Base-by-base conservation (phyloP, 2,329 filamentous ascomycete species). In the Trichoderma guizhouense region DNA sequence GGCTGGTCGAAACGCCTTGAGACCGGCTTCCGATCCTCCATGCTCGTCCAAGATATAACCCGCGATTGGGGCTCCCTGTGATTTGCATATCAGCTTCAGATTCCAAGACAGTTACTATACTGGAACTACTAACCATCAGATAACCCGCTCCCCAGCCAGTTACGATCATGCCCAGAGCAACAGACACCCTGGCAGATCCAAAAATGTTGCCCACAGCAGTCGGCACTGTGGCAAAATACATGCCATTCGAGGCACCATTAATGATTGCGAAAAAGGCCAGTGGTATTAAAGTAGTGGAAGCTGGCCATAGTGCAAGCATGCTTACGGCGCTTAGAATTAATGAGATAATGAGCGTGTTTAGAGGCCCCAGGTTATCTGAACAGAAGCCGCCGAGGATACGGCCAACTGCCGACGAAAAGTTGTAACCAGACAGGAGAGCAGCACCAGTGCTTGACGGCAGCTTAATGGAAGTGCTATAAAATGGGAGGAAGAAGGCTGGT, bases 51-150 rank as follows among this genome's bases (percentile, higher is more conserved):
- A 12, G 24, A 53, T 53, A 21, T 53, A 53, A 12, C 47, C 47
- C 11, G 47, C 47, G 11, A 53, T 53, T 12, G 47, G 47, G 11
- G 47, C 47, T 53, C 47, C 47, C 21, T 53, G 21, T 53, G 2
- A 14, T 51, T 51, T 2, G 5, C 5, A 53, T 14, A 24, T 24
- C n/a, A 53, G 47, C 11, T 53, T 24, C 11, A 7, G 11, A 53
- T 2, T 7, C 3, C 5, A 14, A 9, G 1, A 43, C 3, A n/a
- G 7, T n/a, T 14, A 21, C 2, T 24, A 7, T 1, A 3, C 21
- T 24, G 11, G 21, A 12, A 53, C 3, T 53, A 53, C 47, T 53
- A 24, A 53, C n/a, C 21, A 53, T 53, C 21, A 53, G 11, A 12
- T 53, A 53, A 3, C 47, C 47, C 2, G 47, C 47, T 24, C 47